A percentile compares a stretch with the other conserved stretches of the same genome.
phyloP scores from a whole-genome alignment of 768 basidiomycete genomes.

The Kwoniella europaea region DNA sequence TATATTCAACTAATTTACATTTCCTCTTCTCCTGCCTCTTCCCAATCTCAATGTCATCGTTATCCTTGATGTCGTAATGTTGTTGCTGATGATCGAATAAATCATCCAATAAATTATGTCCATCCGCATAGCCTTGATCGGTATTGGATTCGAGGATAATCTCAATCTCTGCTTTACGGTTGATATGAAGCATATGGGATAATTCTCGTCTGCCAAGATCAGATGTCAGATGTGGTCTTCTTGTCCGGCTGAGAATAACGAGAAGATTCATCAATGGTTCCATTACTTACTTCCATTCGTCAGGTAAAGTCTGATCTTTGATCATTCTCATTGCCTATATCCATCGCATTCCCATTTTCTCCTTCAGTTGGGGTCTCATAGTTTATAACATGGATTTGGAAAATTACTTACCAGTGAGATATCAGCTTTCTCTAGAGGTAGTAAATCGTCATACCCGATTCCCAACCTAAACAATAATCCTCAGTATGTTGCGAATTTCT shows the following conservation, averaged over 20 bases:
- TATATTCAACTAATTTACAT: slow-evolving; percentile 18
- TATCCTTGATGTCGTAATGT: neutral
- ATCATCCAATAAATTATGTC: neutral
- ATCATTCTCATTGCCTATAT: slow-evolving; percentile 46
- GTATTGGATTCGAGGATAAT: slow-evolving; percentile 35
- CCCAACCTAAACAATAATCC: slow-evolving; percentile 62
- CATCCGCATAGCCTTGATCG: neutral
- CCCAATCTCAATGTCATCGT: neutral
- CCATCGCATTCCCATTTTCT: neutral
- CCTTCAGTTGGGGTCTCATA: neutral
- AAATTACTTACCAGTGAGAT: slow-evolving; percentile 36
- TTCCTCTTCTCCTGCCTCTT: neutral
- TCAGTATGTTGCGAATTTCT: no score
- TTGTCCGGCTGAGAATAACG: neutral
- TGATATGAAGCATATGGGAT: slow-evolving; percentile 73
- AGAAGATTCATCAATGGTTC: neutral
- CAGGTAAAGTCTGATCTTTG: slow-evolving; percentile 29
- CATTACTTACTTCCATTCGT: slow-evolving; percentile 46
- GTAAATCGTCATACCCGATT: slow-evolving; percentile 66
- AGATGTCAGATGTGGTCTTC: neutral
- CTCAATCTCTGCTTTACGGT: slow-evolving; percentile 94
- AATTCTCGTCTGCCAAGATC: slow-evolving; percentile 71
- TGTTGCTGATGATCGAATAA: neutral
- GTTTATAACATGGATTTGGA: no score
- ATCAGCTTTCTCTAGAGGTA: slow-evolving; percentile 62